Evolutionary conservation across 1,139 yeast species (phyloP), one percentile per base, ranked within the genome.

Genomic region (Pichia sp.): DNA sequence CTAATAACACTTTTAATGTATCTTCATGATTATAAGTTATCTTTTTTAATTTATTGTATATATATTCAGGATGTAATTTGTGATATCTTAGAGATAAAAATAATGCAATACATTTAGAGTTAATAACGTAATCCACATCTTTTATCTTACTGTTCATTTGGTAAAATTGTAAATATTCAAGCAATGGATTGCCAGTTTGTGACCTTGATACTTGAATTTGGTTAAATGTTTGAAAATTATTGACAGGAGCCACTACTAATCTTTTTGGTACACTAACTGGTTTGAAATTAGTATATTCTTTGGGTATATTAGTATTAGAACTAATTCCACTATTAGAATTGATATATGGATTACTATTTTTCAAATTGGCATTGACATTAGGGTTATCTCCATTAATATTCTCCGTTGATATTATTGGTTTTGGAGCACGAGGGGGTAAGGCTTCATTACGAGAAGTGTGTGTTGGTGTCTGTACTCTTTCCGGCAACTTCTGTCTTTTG

Each of bases 41-140:
- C 45, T 80, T 79, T 51, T 76, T 77, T 55, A 89, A 70, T 45
- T 94, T 74, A 47, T 77, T 76, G 69, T 80, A 78, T 4, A 92
- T 78, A 57, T 92, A 89, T 59, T 89, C 97, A 0, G 96, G 96
- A 51, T 85, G 90, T 37, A 90, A 67, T 55, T 84, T 83, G 62
- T 89, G 95, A 63, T 90, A 92, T 49, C 85, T 81, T 43, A 90
- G 63, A 6, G 94, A 80, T 23, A 90, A 69, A 54, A 86, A 89
- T 5, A 90, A 63, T 2, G 84, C 78, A 50, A 87, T 82, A 37
- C 87, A 70, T 3, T 75, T 73, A 1, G 80, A 73, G 42, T 78
- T 80, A 11, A 89, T 78, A 45, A 85, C 73, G 56, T 82, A 83
- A 57, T 87, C 92, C 48, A 75, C 82, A 34, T 62, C 62, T 12